Percentiles rank a stretch among this genome's conserved stretches.
These are phyloP conservation scores for Mollisia scopiformis DNA, from an alignment of 2,329 filamentous ascomycete species.

Conservation along the genomic window DNA sequence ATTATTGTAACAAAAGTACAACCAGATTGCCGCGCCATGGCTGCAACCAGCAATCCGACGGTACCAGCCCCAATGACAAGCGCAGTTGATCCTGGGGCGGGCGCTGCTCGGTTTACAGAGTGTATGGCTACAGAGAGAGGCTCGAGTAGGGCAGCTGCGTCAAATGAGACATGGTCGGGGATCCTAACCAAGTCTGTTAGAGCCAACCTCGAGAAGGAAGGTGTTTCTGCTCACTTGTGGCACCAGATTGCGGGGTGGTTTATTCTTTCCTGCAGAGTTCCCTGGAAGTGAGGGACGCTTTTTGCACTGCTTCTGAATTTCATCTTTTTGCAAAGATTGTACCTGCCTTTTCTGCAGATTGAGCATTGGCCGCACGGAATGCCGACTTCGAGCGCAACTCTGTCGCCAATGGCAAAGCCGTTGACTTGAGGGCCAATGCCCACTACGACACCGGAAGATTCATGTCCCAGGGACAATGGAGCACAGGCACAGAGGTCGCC, in stretches of 20 bases:
- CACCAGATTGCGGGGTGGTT: constrained; percentile 66
- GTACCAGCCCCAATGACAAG: constrained; percentile 69
- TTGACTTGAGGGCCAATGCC: constrained; percentile 55
- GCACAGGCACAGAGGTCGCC: constrained; percentile 68
- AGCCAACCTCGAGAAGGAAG: background rate
- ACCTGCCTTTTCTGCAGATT: constrained; percentile 84
- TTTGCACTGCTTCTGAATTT: constrained; percentile 65
- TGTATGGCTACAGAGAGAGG: constrained; percentile 66
- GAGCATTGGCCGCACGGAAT: constrained; percentile 89
- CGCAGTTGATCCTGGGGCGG: constrained; percentile 55
- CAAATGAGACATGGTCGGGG: constrained; percentile 61
- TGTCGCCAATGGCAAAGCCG: constrained; percentile 57
- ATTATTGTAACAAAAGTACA: constrained; percentile 62
- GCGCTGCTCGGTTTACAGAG: constrained; percentile 58
- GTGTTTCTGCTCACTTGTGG: constrained; percentile 52
- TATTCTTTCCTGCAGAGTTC: constrained; percentile 63
- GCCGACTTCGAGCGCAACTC: constrained; percentile 82
- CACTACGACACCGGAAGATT: constrained; percentile 62
- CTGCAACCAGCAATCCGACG: constrained; percentile 64
- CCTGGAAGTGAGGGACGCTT: constrained; percentile 65
- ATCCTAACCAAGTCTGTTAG: constrained; percentile 44
- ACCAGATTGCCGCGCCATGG: constrained; percentile 63
- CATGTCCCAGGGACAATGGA: constrained; percentile 67
- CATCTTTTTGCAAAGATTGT: constrained; percentile 65
- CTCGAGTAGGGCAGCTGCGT: constrained; percentile 62